Conservation (phyloP, 768 basidiomycete genomes). For the Pleurotus ostreatus region DNA sequence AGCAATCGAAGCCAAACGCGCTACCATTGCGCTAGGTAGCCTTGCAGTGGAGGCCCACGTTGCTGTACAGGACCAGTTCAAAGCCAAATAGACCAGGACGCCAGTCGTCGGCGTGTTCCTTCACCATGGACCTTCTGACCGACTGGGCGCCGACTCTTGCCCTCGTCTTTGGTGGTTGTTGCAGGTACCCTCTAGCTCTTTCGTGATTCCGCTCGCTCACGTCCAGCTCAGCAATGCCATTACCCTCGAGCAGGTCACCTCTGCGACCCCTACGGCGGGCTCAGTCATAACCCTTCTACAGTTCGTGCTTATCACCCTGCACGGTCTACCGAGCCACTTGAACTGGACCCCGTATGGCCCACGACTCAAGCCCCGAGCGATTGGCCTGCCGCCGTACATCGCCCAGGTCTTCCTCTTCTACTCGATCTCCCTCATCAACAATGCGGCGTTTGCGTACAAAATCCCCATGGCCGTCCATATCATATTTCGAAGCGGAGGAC, state of each 20-base stretch:
- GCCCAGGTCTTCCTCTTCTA: conserved; percentile 83
- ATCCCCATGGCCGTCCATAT: conserved; percentile 94
- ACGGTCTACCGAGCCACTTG: conserved; percentile 66
- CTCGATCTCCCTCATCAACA: conserved; percentile 77
- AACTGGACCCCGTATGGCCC: conserved; percentile 48
- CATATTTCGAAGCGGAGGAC: conserved; percentile 86
- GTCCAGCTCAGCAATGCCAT: conserved; percentile 61
- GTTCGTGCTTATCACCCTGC: conserved; percentile 71
- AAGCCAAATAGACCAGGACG: not conserved
- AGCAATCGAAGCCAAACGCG: conserved; percentile 69
- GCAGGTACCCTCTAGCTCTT: conserved; percentile 41
- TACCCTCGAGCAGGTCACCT: conserved; percentile 70
- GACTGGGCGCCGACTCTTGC: conserved; percentile 63
- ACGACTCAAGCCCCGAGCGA: conserved; percentile 53
- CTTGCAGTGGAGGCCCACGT: conserved; percentile 13
- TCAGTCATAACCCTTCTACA: conserved; percentile 86
- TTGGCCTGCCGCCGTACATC: conserved; percentile 72
- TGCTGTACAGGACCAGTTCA: too few species aligned
- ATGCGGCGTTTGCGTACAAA: conserved; percentile 81
- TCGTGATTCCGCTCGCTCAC: not conserved
- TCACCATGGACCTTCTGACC: conserved; percentile 9
- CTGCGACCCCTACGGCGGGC: conserved; percentile 65
- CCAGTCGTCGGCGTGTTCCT: not conserved
- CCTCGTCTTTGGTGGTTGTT: conserved; percentile 89
- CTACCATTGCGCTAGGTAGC: conserved; percentile 69